phyloP scores from a whole-genome alignment of 2,329 filamentous ascomycete species.

The Stenocarpella maydis region DNA sequence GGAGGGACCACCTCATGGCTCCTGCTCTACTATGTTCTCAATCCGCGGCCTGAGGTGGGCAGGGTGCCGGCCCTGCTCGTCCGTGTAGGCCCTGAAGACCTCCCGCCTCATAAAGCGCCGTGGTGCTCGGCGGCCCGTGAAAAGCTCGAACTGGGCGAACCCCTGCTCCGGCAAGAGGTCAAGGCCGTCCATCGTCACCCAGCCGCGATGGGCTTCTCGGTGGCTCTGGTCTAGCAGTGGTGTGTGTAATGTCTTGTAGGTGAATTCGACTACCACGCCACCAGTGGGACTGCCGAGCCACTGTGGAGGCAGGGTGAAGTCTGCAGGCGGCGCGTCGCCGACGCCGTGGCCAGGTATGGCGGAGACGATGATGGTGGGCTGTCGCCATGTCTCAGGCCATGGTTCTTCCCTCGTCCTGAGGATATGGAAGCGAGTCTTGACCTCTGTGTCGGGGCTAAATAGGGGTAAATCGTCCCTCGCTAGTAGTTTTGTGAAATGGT shows the following conservation, averaged over 20 bases:
- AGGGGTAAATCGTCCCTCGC: slow-evolving; percentile 52
- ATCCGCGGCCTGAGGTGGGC: slow-evolving; percentile 51
- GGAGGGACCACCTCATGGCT: slow-evolving; percentile 42
- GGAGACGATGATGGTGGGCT: slow-evolving; percentile 78
- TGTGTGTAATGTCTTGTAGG: slow-evolving; percentile 77
- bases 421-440: slow-evolving; percentile 62
- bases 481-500: slow-evolving; percentile 71
- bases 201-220: slow-evolving; percentile 65
- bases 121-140: slow-evolving; percentile 76
- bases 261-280: slow-evolving; percentile 78
- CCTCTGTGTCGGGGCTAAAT: slow-evolving; percentile 51
- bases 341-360: slow-evolving; percentile 78
- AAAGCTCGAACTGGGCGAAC: slow-evolving; percentile 83
- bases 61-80: slow-evolving; percentile 51
- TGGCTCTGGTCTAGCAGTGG: slow-evolving; percentile 75
- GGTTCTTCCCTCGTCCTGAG: slow-evolving; percentile 64
- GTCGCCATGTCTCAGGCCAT: slow-evolving; percentile 70
- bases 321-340: slow-evolving; percentile 68
- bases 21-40: slow-evolving; percentile 50
- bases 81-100: slow-evolving; percentile 58
- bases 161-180: slow-evolving; percentile 82
- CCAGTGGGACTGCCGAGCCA: slow-evolving; percentile 79
- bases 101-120: slow-evolving; percentile 75
- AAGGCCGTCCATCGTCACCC: slow-evolving; percentile 79
- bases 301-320: slow-evolving; percentile 72